phyloP scores from a whole-genome alignment of 169 alveolate genomes.

The Cryptosporidium baileyi region DNA sequence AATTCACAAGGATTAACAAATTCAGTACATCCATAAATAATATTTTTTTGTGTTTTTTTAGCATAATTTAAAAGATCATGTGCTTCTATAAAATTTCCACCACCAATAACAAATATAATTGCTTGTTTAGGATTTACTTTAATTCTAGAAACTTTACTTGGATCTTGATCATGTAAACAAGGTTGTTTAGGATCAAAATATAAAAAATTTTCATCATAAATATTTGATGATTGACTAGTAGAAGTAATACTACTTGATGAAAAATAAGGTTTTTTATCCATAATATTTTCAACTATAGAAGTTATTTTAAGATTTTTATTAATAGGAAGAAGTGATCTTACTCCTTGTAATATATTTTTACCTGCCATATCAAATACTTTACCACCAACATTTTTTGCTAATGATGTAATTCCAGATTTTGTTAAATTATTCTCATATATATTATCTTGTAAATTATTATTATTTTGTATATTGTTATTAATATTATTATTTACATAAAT shows the following conservation, averaged over 20 bases:
- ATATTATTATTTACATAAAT: background rate
- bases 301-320: conserved; percentile 72
- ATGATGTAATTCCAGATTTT: conserved; percentile 41
- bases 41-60: conserved; percentile 73
- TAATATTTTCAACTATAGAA: conserved; percentile 75
- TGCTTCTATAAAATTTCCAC: conserved; percentile 83
- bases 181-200: conserved; percentile 77
- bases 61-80: conserved; percentile 79
- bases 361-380: conserved; percentile 69
- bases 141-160: conserved; percentile 58
- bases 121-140: conserved; percentile 69
- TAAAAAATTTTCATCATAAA: conserved; percentile 61
- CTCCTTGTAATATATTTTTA: conserved; percentile 60
- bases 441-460: background rate
- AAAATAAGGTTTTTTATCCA: conserved; percentile 77
- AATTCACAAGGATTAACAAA: conserved; percentile 74
- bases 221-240: background rate
- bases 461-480: background rate
- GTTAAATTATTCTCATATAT: background rate
- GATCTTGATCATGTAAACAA: conserved; percentile 77
- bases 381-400: conserved; percentile 63
- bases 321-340: conserved; percentile 71
- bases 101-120: conserved; percentile 81
- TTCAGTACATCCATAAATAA: conserved; percentile 77
- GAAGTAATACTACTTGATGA: conserved; percentile 48